Evolutionary conservation across 176 grass and related monocot genomes (phyloP).

Genomic region (Juncus effusus): DNA sequence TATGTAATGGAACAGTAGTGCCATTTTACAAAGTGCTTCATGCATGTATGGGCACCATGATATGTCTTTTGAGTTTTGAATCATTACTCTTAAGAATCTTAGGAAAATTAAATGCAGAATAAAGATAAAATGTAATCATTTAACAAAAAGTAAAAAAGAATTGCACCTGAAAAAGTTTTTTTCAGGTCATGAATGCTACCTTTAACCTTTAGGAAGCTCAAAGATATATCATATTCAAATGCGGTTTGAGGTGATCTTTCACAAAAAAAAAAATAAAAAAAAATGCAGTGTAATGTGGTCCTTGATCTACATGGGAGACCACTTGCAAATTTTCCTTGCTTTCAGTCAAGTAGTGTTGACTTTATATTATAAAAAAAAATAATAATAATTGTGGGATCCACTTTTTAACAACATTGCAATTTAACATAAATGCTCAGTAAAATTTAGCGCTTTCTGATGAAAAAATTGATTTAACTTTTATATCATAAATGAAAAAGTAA

Average conservation of each 20-base stretch:
- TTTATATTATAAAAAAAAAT: too few relatives aligned
- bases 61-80: too few relatives aligned
- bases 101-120: too few relatives aligned
- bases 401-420: not conserved
- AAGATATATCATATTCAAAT: not conserved
- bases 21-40: not conserved
- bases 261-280: too few relatives aligned
- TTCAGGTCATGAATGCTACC: constrained; percentile 3
- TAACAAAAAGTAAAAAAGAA: not conserved
- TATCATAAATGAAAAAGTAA: not conserved
- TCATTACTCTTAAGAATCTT: too few relatives aligned
- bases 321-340: constrained; percentile 5
- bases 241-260: too few relatives aligned
- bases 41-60: too few relatives aligned
- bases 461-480: not conserved
- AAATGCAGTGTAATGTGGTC: constrained; percentile 11
- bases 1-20: not conserved
- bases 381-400: not conserved
- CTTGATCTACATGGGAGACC: not conserved
- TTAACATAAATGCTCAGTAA: not conserved
- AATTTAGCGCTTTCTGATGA: not conserved
- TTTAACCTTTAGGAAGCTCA: not conserved
- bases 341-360: constrained; percentile 13
- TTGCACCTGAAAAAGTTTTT: not conserved
- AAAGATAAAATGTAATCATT: not conserved